phyloP scores from a whole-genome alignment of 2,329 filamentous ascomycete genomes.

The Dothideomycetidae sp. region DNA sequence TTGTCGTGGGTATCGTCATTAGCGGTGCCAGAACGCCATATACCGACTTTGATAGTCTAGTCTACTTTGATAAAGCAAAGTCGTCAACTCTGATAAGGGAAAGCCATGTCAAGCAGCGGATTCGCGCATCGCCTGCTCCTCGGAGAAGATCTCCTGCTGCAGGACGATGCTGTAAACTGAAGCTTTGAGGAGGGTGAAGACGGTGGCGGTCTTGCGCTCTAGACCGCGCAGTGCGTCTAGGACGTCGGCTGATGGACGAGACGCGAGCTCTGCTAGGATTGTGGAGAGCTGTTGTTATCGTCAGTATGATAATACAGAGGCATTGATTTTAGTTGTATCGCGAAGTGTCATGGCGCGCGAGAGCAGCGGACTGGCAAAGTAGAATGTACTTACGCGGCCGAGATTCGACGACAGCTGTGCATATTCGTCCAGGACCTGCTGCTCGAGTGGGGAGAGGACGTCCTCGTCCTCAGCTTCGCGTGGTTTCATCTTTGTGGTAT shows the following conservation, averaged over 20 bases:
- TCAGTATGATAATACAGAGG: not conserved
- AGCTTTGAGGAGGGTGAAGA: constrained; percentile 91
- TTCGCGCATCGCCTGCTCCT: constrained; percentile 23
- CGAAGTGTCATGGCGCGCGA: constrained; percentile 38
- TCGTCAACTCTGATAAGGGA: too few relatives aligned
- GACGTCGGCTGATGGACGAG: constrained; percentile 52
- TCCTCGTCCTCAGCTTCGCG: constrained; percentile 15
- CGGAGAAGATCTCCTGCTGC: constrained; percentile 86
- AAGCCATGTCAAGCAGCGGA: constrained; percentile 11
- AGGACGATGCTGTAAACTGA: constrained; percentile 97
- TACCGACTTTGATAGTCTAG: too few relatives aligned
- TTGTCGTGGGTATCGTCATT: constrained; percentile 20
- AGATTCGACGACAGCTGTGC: constrained; percentile 75
- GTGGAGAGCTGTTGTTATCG: constrained; percentile 31
- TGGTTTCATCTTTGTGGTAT: constrained; percentile 6
- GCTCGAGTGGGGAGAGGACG: constrained; percentile 61
- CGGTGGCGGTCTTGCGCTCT: constrained; percentile 85
- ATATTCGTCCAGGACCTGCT: constrained; percentile 92
- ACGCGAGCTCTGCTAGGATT: constrained; percentile 53
- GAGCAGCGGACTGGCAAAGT: not conserved
- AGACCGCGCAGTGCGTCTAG: constrained; percentile 74
- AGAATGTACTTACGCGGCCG: constrained; percentile 53
- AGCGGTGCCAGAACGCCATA: not conserved
- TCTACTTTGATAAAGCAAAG: too few relatives aligned
- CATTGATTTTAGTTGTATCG: constrained; percentile 31